Evolutionary conservation across 2,329 filamentous ascomycete species (phyloP).

Genomic region (Xylariaceae sp.): DNA sequence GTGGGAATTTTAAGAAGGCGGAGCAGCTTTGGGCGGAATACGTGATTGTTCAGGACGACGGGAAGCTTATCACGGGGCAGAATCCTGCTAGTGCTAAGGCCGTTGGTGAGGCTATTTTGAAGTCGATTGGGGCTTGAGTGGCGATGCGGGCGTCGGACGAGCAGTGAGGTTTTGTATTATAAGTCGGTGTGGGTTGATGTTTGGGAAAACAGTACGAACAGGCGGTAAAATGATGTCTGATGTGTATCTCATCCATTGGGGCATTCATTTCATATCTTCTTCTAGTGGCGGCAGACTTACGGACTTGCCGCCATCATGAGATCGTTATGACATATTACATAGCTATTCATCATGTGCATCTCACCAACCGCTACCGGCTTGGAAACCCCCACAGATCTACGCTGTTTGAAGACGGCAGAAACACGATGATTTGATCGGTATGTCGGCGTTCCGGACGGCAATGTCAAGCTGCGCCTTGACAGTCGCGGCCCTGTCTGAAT

Average conservation of each 20-base stretch:
- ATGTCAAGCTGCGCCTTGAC: constrained; percentile 28
- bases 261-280: background rate
- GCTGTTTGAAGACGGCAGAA: constrained; percentile 31
- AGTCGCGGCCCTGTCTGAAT: constrained; percentile 36
- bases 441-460: constrained; percentile 29
- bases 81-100: constrained; percentile 51
- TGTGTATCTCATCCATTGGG: background rate
- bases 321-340: background rate
- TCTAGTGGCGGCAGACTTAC: background rate
- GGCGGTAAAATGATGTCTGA: background rate
- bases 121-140: constrained; percentile 37
- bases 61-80: constrained; percentile 54
- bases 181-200: too few species aligned
- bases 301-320: background rate
- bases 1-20: constrained; percentile 55
- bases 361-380: background rate
- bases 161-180: background rate
- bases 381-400: background rate
- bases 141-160: background rate
- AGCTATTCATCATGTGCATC: background rate
- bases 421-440: constrained; percentile 36
- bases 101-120: constrained; percentile 49
- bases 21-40: constrained; percentile 46
- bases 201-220: background rate
- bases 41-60: constrained; percentile 44